Evolutionary conservation across 1,139 yeast species (phyloP).

Genomic region (Eremothecium gossypii): DNA sequence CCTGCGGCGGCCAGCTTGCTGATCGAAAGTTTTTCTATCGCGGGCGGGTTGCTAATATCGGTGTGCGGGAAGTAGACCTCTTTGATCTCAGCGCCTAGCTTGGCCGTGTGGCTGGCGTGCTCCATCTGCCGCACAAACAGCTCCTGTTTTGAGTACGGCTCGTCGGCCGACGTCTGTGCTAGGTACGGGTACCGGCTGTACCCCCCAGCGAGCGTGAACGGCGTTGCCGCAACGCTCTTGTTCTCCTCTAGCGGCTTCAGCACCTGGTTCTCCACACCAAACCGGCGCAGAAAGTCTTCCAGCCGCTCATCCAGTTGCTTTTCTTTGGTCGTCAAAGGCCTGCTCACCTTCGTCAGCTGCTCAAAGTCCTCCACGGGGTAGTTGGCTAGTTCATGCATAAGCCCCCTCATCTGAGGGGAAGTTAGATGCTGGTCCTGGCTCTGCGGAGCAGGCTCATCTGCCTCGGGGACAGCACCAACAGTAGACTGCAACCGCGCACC

Average conservation of each 20-base stretch:
- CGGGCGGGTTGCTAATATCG: slow-evolving; percentile 49
- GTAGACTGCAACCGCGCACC: too few species aligned
- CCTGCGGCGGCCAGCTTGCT: slow-evolving; percentile 81
- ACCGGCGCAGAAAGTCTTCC: slow-evolving; percentile 22
- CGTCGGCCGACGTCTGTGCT: slow-evolving; percentile 30
- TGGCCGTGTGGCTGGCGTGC: slow-evolving; percentile 38
- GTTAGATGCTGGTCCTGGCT: too few species aligned
- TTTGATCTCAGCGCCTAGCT: slow-evolving; percentile 56
- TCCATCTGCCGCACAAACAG: slow-evolving; percentile 61
- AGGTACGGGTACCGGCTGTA: slow-evolving; percentile 29
- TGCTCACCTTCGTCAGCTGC: slow-evolving; percentile 10
- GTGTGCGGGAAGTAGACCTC: slow-evolving; percentile 63
- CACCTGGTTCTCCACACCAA: slow-evolving; percentile 19
- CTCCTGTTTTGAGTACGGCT: slow-evolving; percentile 66
- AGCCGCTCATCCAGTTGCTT: slow-evolving; percentile 26
- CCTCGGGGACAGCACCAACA: too few species aligned
- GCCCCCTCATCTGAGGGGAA: slow-evolving; percentile 12
- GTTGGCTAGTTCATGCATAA: slow-evolving; percentile 16
- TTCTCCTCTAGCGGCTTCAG: slow-evolving; percentile 12
- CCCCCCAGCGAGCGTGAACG: slow-evolving; percentile 6
- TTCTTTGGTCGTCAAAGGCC: slow-evolving; percentile 23
- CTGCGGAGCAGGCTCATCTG: too few species aligned
- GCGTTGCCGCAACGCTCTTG: slow-evolving; percentile 4
- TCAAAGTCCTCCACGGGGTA: slow-evolving; percentile 16
- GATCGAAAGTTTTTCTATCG: slow-evolving; percentile 49